Evolutionary conservation across 108 stramenopile species (phyloP).

Genomic region (Schizochytrium sp.): DNA sequence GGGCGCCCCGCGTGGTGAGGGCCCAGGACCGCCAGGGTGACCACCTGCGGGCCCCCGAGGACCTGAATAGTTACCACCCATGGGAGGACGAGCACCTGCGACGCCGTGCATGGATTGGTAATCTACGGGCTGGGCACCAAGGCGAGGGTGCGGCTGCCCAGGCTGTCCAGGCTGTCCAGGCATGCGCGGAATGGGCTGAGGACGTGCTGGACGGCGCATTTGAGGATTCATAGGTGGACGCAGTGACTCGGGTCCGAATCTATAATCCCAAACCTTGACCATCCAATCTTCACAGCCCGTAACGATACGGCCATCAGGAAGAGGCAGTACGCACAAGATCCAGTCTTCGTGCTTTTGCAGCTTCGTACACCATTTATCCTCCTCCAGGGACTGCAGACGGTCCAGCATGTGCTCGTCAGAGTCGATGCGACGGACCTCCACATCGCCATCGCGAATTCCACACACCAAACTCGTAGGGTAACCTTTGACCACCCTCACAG

Average conservation of each 20-base stretch:
- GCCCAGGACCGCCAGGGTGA: too few species aligned
- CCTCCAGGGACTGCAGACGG: background rate
- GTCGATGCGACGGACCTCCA: constrained; percentile 47
- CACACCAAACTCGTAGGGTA: constrained; percentile 7
- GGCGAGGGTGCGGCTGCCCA: background rate
- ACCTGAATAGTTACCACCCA: too few species aligned
- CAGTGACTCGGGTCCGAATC: background rate
- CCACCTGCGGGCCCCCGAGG: too few species aligned
- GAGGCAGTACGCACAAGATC: constrained; percentile 39
- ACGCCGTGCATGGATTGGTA: too few species aligned
- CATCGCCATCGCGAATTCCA: constrained; percentile 42
- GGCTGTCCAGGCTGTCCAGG: background rate
- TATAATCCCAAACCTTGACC: constrained; percentile 42
- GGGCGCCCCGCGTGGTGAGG: too few species aligned
- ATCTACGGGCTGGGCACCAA: too few species aligned
- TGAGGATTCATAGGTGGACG: background rate
- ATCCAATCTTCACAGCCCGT: constrained; percentile 42
- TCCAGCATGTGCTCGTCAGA: constrained; percentile 3
- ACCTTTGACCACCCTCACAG: constrained; percentile 35
- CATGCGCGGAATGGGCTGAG: background rate
- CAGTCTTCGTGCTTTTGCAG: constrained; percentile 24
- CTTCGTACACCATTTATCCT: constrained; percentile 32
- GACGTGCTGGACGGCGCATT: background rate
- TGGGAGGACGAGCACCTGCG: too few species aligned
- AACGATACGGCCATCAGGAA: constrained; percentile 42